Evolutionary conservation across 495 filamentous ascomycete genomes (phyloP).

Genomic region (Cercophora newfieldiana): DNA sequence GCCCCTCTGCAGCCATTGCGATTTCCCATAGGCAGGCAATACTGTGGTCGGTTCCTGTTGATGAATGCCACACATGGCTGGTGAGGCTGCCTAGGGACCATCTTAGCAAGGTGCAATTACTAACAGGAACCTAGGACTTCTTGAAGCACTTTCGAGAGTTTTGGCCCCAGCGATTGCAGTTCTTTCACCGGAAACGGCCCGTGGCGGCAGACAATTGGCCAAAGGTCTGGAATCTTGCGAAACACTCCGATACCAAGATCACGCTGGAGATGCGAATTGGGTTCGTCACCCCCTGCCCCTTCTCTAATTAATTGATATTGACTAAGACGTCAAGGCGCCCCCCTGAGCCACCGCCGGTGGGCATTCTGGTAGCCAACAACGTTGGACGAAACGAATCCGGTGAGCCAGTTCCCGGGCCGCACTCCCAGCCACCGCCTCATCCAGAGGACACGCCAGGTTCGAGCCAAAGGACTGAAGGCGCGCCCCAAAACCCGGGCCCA

Average conservation of each 20-base stretch:
- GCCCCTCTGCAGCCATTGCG: constrained; percentile 3
- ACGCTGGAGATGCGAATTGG: constrained; percentile 16
- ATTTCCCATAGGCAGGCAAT: constrained; percentile 9
- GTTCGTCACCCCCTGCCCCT: constrained; percentile 1
- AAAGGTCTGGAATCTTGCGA: constrained; percentile 27
- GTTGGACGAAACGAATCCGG: not conserved
- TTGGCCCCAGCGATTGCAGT: constrained; percentile 30
- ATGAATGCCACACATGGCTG: constrained; percentile 41
- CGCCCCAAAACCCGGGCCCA: not conserved
- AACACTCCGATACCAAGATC: constrained; percentile 5
- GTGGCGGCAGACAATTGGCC: constrained; percentile 34
- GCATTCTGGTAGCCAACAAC: not conserved
- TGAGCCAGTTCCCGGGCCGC: not conserved
- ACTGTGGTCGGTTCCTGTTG: constrained; percentile 26
- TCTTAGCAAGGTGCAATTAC: not conserved
- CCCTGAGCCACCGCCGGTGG: not conserved
- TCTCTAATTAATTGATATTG: not conserved
- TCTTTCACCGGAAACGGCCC: constrained; percentile 24
- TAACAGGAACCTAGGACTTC: constrained; percentile 18
- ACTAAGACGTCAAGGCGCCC: not conserved
- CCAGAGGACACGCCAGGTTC: not conserved
- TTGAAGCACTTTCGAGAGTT: constrained; percentile 39
- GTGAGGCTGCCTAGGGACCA: constrained; percentile 23
- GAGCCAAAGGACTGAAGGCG: not conserved
- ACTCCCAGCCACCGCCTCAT: not conserved